Evolutionary conservation across 2,329 filamentous ascomycete genomes (phyloP).

Genomic region (Paracoccidioides lutzii): DNA sequence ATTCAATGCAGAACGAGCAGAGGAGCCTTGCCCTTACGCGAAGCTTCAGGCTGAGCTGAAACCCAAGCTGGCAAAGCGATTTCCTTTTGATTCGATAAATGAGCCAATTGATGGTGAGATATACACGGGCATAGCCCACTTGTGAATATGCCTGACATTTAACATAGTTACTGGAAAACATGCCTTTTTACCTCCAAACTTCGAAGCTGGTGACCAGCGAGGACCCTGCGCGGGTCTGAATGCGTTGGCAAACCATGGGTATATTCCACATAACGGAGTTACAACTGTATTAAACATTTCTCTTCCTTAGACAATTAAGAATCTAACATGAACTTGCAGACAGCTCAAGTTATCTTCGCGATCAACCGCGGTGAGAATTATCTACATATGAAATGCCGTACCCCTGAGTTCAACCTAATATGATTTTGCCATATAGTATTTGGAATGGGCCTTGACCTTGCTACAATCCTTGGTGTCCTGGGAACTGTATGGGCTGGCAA

Average conservation of each 20-base stretch:
- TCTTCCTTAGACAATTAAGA: not conserved
- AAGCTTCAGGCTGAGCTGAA: not conserved
- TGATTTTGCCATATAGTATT: slow-evolving; percentile 24
- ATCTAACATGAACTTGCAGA: slow-evolving; percentile 11
- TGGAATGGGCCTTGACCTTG: slow-evolving; percentile 37
- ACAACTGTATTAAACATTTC: slow-evolving; percentile 15
- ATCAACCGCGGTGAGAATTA: slow-evolving; percentile 23
- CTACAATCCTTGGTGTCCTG: slow-evolving; percentile 32
- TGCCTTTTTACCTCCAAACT: slow-evolving; percentile 23
- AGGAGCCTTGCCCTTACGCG: not conserved
- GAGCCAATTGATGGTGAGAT: not conserved
- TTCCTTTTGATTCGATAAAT: not conserved
- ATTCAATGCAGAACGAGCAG: not conserved
- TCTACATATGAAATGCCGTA: not conserved
- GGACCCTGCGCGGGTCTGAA: slow-evolving; percentile 33
- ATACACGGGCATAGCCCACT: not conserved
- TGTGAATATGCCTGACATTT: not conserved
- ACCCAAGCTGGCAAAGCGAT: not conserved
- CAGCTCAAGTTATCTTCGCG: slow-evolving; percentile 21
- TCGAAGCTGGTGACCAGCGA: slow-evolving; percentile 24
- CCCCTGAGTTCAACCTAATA: slow-evolving; percentile 1
- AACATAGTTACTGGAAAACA: slow-evolving; percentile 23
- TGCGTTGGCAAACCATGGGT: slow-evolving; percentile 32
- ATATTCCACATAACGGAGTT: slow-evolving; percentile 31
- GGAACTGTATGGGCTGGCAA: slow-evolving; percentile 40